Conservation (phyloP, 345 rosid genomes). For the Sapria himalayana region DNA sequence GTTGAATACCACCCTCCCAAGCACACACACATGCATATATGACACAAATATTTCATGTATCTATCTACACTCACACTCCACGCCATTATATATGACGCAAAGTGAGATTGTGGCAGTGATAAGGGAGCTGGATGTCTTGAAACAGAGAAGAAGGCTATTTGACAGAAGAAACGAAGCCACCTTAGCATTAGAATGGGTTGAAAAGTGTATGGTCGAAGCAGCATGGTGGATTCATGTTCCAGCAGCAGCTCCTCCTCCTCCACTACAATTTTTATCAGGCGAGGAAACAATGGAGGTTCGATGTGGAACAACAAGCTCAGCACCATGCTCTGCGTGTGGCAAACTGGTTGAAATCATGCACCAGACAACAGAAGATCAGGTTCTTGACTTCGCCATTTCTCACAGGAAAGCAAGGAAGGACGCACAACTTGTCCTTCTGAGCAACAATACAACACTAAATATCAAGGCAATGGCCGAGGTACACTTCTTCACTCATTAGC, state of each 20-base stretch:
- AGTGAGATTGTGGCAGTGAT: constrained; percentile 31
- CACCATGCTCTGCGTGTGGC: constrained; percentile 13
- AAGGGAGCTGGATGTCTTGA: constrained; percentile 51
- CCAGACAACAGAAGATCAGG: constrained; percentile 55
- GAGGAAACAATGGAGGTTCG: constrained; percentile 11
- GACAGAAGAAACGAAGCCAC: constrained; percentile 36
- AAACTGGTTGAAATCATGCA: constrained; percentile 16
- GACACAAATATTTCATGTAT: no score
- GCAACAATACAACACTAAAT: constrained; percentile 39
- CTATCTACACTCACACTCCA: no score
- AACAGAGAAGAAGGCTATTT: constrained; percentile 25
- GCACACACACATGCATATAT: no score
- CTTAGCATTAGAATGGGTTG: constrained; percentile 57
- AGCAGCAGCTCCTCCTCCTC: constrained; percentile 50
- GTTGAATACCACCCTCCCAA: no score
- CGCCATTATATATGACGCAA: no score
- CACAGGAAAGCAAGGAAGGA: constrained; percentile 20
- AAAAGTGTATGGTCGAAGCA: constrained; percentile 39
- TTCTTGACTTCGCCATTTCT: constrained; percentile 43
- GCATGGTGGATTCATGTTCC: constrained; percentile 77
- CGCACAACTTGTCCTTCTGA: constrained; percentile 52
- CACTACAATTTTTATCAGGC: constrained; percentile 27
- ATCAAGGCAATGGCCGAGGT: constrained; percentile 95
- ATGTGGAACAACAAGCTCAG: constrained; percentile 9
- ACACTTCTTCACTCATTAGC: neutral